Conservation (phyloP, 345 rosid species). For the Gossypium stocksii region DNA sequence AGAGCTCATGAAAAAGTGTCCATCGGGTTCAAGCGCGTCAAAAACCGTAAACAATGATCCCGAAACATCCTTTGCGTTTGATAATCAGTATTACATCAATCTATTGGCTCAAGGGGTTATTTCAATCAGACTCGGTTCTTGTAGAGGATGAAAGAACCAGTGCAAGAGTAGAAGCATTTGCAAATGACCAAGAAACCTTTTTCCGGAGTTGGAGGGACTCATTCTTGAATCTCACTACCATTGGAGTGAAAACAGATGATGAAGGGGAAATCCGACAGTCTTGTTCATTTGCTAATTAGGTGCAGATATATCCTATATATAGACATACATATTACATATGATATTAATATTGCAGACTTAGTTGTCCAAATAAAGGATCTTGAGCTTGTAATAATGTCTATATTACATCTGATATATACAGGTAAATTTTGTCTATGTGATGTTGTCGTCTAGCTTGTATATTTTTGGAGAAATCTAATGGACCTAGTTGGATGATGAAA, state of each 20-base stretch:
- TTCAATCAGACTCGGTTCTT: constrained; percentile 14
- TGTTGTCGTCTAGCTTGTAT: not conserved
- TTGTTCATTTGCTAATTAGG: constrained; percentile 37
- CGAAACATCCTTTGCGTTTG: not conserved
- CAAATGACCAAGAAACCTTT: constrained; percentile 34
- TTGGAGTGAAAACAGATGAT: constrained; percentile 58
- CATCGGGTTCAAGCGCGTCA: constrained; percentile 11
- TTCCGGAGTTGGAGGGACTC: constrained; percentile 61
- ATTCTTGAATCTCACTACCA: constrained; percentile 59
- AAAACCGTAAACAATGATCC: constrained; percentile 11
- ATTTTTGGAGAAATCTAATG: not conserved
- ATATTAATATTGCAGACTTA: no score
- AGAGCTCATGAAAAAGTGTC: constrained; percentile 8
- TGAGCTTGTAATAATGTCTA: not conserved
- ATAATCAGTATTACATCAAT: constrained; percentile 13
- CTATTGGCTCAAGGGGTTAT: constrained; percentile 8
- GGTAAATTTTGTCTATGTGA: not conserved
- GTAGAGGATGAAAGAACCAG: constrained; percentile 7
- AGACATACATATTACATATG: no score
- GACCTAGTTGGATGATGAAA: no score
- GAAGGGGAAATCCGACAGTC: constrained; percentile 70
- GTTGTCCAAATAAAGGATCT: not conserved
- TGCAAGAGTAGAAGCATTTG: constrained; percentile 33
- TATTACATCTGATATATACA: no score
- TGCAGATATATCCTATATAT: not conserved